phyloP scores from a whole-genome alignment of 345 rosid genomes.

The Dimocarpus longan region DNA sequence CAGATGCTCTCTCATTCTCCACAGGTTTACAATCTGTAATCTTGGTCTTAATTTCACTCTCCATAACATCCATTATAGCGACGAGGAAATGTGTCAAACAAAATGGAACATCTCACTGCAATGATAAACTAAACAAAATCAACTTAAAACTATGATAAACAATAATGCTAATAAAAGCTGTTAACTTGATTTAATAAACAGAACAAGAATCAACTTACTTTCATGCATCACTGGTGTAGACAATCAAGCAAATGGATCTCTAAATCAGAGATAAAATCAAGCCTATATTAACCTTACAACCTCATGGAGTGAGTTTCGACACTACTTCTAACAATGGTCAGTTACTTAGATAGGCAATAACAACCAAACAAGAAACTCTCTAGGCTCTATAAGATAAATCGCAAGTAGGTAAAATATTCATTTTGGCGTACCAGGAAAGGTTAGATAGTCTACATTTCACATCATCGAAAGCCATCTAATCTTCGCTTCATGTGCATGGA shows the following conservation, averaged over 20 bases:
- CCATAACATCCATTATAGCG: slow-evolving; percentile 26
- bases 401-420: no score
- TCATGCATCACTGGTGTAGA: background rate
- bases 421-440: no score
- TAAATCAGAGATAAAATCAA: background rate
- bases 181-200: background rate
- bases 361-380: background rate
- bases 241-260: background rate
- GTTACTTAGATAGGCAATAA: background rate
- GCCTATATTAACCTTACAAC: background rate
- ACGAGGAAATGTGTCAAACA: background rate
- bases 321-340: background rate
- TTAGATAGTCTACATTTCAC: no score
- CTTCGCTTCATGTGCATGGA: no score
- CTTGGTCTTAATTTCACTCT: slow-evolving; percentile 20
- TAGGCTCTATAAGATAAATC: background rate
- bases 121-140: background rate
- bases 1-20: slow-evolving; percentile 30
- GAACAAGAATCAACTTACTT: background rate
- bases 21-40: slow-evolving; percentile 2
- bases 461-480: no score
- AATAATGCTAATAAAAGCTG: background rate
- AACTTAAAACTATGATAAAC: background rate
- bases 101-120: slow-evolving; percentile 20
- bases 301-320: background rate